Evolutionary conservation across 208 protist species (phyloP), one percentile per base, ranked within the genome.

Genomic region (Acanthamoeba triangularis): DNA sequence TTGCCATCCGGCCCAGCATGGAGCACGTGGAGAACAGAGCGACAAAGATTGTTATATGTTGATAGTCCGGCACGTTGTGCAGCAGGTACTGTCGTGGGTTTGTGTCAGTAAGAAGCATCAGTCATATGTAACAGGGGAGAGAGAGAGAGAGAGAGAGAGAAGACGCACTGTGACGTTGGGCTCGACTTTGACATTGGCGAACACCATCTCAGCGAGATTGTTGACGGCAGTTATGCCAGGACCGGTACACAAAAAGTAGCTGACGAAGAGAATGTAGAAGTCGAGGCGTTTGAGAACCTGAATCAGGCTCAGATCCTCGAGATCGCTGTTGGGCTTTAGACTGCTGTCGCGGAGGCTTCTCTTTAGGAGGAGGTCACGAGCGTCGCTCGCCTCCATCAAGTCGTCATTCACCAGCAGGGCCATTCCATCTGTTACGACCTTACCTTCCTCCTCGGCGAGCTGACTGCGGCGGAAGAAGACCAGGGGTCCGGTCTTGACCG

Each of bases 201-300:
- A 82, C 18, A 93, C 88, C 25, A 93, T 67, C 88, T 93, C 88
- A 47, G 88, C 88, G 20, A 93, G 41, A 37, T 93, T 93, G 69
- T 93, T 93, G 37, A 93, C 63, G 20, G 37, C n/a, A 20, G 88
- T 93, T 0, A 93, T 93, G 35, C 88, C 88, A 37, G 88, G 20
- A 25, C 88, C 88, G 49, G 74, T 93, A 37, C 30, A n/a, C 18
- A 25, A 20, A 13, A 93, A 59, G 88, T 72, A 93, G 69, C 13
- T 59, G 44, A 93, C 16, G 88, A 82, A 74, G 44, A 80, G 69
- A n/a, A 93, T 11, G 47, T 37, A 74, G 44, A 93, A 93, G 30
- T 80, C 67, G 88, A 80, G 63, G 18, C 44, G 37, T n/a, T 25
- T 54, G 41, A 93, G 69, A 30, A 35, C 41, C 49, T 93, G 69